phyloP scores from a whole-genome alignment of 768 basidiomycete genomes.

The Porphyrellus cyaneotinctus region DNA sequence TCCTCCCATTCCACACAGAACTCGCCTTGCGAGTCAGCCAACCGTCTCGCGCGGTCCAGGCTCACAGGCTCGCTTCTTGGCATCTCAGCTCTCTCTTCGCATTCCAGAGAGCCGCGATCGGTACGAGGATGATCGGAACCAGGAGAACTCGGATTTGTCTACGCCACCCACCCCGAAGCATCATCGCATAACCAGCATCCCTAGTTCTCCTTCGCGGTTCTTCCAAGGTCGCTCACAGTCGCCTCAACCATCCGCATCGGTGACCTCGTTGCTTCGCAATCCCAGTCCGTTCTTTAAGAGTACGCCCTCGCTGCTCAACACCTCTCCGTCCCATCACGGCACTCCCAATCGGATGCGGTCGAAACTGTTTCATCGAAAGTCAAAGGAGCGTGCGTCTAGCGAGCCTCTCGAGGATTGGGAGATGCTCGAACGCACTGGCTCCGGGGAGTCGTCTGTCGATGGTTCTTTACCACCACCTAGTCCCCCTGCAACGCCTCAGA shows the following conservation, averaged over 20 bases:
- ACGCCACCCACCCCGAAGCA: slow-evolving; percentile 32
- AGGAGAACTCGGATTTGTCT: slow-evolving; percentile 32
- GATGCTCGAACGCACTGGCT: slow-evolving; percentile 28
- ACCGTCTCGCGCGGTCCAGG: slow-evolving; percentile 23
- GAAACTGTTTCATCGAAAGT: slow-evolving; percentile 34
- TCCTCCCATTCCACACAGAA: slow-evolving; percentile 27
- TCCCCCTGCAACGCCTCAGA: slow-evolving; percentile 23
- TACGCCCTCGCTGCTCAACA: slow-evolving; percentile 28
- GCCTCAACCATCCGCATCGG: slow-evolving; percentile 33
- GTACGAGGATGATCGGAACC: slow-evolving; percentile 30
- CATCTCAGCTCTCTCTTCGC: slow-evolving; percentile 32
- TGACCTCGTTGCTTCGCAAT: slow-evolving; percentile 32
- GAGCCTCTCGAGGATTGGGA: slow-evolving; percentile 34
- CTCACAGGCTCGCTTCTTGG: slow-evolving; percentile 31
- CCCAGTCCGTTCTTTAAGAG: slow-evolving; percentile 35
- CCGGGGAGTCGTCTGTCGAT: slow-evolving; percentile 24
- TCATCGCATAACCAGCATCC: slow-evolving; percentile 28
- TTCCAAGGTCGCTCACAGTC: slow-evolving; percentile 31
- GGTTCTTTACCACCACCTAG: slow-evolving; percentile 19
- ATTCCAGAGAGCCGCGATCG: slow-evolving; percentile 32
- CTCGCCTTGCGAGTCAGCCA: slow-evolving; percentile 28
- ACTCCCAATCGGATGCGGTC: slow-evolving; percentile 27
- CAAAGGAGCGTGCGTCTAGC: slow-evolving; percentile 33
- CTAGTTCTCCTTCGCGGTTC: slow-evolving; percentile 30
- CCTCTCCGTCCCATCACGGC: slow-evolving; percentile 32